Evolutionary conservation across 306 rosid species (phyloP).

Genomic region (Ziziphus jujuba): DNA sequence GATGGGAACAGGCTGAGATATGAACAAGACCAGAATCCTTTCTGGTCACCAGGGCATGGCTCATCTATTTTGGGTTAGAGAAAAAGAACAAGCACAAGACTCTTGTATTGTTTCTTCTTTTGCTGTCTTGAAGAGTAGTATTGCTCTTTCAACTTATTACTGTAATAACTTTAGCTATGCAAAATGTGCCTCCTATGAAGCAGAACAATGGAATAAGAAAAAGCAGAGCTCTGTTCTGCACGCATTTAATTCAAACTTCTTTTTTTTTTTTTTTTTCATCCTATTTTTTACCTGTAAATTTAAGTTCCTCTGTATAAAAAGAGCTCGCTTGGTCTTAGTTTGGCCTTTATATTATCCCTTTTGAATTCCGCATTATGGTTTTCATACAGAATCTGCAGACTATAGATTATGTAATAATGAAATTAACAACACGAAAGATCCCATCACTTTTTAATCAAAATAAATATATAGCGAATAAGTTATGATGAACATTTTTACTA

Average conservation of each 20-base stretch:
- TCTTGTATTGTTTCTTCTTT: constrained; percentile 4
- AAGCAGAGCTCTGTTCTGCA: neutral
- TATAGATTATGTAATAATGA: too few relatives aligned
- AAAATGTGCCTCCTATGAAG: too few relatives aligned
- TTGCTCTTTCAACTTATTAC: neutral
- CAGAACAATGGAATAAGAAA: neutral
- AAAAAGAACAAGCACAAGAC: neutral
- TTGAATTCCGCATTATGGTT: neutral
- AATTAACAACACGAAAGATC: too few relatives aligned
- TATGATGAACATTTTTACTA: too few relatives aligned
- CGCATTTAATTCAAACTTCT: constrained; percentile 20
- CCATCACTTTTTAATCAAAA: too few relatives aligned
- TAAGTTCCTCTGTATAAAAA: too few relatives aligned
- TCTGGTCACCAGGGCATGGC: constrained; percentile 38
- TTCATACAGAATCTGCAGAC: neutral
- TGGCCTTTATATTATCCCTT: too few relatives aligned
- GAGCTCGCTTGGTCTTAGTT: too few relatives aligned
- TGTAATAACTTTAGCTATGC: too few relatives aligned
- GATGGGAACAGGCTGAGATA: constrained; percentile 39
- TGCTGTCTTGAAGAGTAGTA: neutral
- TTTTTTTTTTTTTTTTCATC: too few relatives aligned
- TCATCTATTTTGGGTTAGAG: constrained; percentile 18
- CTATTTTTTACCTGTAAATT: too few relatives aligned
- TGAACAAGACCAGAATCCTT: constrained; percentile 49
- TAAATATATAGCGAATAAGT: too few relatives aligned